Evolutionary conservation across 2,329 filamentous ascomycete species (phyloP).

Genomic region (Fusarium subglutinans): DNA sequence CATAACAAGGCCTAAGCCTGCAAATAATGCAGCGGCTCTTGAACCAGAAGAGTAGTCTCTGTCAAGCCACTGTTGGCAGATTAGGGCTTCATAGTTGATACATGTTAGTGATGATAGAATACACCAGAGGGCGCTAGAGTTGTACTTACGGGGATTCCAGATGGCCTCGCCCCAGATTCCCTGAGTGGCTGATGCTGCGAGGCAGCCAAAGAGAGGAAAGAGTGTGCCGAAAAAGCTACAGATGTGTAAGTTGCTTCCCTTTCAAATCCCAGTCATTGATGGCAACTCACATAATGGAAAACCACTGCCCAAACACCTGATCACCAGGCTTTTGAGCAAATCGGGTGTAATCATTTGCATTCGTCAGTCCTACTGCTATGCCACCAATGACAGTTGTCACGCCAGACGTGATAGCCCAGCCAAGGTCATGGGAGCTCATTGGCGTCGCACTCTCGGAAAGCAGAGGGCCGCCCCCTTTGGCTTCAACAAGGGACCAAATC

Average conservation of each 20-base stretch:
- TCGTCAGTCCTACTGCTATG: background rate
- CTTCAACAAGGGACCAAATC: background rate
- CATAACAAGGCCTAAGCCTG: background rate
- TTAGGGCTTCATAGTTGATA: background rate
- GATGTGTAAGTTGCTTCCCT: rapidly evolving
- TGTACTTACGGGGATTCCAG: background rate
- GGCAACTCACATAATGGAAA: background rate
- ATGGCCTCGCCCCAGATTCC: background rate
- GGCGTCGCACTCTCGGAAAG: background rate
- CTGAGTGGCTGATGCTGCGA: background rate
- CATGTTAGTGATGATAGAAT: background rate
- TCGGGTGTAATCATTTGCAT: background rate
- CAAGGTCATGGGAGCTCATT: background rate
- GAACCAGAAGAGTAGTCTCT: background rate
- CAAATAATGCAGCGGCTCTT: background rate
- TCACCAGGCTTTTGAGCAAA: background rate
- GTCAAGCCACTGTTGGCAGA: background rate
- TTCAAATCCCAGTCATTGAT: rapidly evolving
- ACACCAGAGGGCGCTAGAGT: rapidly evolving
- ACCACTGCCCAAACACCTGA: background rate
- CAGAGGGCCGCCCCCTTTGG: background rate
- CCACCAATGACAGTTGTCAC: background rate
- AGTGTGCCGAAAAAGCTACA: background rate
- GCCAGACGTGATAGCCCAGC: background rate
- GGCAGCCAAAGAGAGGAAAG: background rate